A percentile compares a stretch with the other conserved stretches of the same genome.
Conservation (phyloP, 1,139 yeast genomes). For the Kazachstania sp. region DNA sequence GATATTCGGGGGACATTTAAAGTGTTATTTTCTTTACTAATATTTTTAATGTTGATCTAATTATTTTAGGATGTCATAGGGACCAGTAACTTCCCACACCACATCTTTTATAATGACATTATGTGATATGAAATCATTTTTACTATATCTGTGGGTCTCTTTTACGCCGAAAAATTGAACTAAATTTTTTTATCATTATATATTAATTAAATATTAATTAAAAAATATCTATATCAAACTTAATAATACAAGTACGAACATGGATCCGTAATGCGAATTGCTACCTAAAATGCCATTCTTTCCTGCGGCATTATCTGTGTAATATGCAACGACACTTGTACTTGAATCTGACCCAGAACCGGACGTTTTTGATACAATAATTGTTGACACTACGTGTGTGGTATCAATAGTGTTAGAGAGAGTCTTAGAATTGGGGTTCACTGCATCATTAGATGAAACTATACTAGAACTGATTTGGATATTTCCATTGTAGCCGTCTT, state of each 20-base stretch:
- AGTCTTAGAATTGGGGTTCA: not conserved
- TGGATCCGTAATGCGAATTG: not conserved
- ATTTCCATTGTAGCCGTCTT: not conserved
- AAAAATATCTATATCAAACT: not conserved
- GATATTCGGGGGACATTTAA: too few relatives aligned
- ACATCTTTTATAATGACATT: too few relatives aligned
- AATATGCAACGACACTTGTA: not conserved
- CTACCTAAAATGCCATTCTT: not conserved
- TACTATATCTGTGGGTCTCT: too few relatives aligned
- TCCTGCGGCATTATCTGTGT: not conserved
- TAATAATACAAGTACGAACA: not conserved
- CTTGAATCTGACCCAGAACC: not conserved
- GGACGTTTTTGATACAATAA: not conserved
- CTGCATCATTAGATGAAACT: not conserved
- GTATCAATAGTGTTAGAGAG: not conserved
- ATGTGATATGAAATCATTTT: too few relatives aligned
- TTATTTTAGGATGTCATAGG: too few relatives aligned
- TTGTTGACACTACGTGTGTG: not conserved
- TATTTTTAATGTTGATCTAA: too few relatives aligned
- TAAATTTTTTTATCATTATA: too few relatives aligned
- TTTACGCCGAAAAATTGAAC: too few relatives aligned
- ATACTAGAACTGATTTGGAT: not conserved
- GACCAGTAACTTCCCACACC: too few relatives aligned
- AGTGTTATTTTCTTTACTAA: too few relatives aligned
- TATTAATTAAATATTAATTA: not conserved